Percentiles rank a stretch among this genome's conserved stretches.
These are phyloP conservation scores for Pontederia paniculata DNA, from an alignment of 176 grass and related monocot genomes.

Conservation along the genomic window DNA sequence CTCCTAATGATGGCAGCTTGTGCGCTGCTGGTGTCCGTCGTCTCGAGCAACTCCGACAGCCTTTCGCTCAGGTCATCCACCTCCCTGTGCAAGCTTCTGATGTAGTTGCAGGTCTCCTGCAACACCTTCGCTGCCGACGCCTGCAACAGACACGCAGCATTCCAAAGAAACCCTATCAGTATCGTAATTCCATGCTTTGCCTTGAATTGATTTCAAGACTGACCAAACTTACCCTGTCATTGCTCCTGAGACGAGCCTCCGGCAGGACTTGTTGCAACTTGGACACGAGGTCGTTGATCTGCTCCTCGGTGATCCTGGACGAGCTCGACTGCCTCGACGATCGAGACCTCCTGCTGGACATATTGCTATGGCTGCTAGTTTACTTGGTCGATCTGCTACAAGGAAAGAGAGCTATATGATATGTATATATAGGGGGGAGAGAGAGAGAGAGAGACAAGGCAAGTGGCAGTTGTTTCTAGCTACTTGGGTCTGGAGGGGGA, in stretches of 20 bases:
- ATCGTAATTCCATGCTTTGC: too few relatives aligned
- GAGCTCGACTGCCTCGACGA: conserved; percentile 5
- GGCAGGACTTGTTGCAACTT: conserved; percentile 7
- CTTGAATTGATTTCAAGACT: too few relatives aligned
- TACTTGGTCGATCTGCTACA: not conserved
- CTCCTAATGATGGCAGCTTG: conserved; percentile 13
- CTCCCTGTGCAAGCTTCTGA: conserved; percentile 9
- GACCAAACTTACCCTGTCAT: not conserved
- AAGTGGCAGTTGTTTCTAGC: conserved; percentile 22
- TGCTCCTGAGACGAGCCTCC: not conserved
- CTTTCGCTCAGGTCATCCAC: conserved; percentile 14
- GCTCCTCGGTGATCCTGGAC: conserved; percentile 1
- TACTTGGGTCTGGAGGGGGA: conserved; percentile 4
- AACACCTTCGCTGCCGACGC: conserved; percentile 7
- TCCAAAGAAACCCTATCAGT: not conserved
- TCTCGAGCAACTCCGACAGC: conserved; percentile 1
- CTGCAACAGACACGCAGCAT: not conserved
- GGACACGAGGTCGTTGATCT: conserved; percentile 10
- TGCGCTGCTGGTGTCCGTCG: not conserved
- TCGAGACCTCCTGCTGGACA: not conserved
- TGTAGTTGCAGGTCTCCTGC: conserved; percentile 13
- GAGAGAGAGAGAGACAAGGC: conserved; percentile 2
- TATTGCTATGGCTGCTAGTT: not conserved
- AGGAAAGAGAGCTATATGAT: not conserved
- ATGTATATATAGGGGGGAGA: conserved; percentile 12